Percentiles rank a stretch among this genome's conserved stretches.
These are phyloP conservation scores for Globisporangium solare DNA, from an alignment of 352 stramenopile species.

Conservation along the genomic window DNA sequence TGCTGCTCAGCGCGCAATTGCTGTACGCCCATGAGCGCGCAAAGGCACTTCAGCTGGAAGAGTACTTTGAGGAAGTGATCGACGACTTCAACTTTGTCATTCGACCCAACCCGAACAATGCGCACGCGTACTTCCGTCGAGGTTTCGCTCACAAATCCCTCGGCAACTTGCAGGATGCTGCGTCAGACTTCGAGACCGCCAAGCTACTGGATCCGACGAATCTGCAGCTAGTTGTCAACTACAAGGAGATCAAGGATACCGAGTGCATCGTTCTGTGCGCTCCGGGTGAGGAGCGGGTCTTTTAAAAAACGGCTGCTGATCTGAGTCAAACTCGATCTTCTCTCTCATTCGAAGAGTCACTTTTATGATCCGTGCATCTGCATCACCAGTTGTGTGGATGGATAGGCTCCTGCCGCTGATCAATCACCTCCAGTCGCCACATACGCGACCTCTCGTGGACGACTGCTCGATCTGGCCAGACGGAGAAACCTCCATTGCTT, in stretches of 20 bases:
- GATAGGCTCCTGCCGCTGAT: background rate
- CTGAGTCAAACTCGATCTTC: background rate
- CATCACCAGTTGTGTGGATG: background rate
- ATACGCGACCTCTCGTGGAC: slow-evolving; percentile 1
- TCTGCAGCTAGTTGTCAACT: slow-evolving; percentile 72
- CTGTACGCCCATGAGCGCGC: slow-evolving; percentile 70
- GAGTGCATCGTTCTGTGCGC: slow-evolving; percentile 70
- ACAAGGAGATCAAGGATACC: slow-evolving; percentile 64
- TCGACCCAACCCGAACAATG: slow-evolving; percentile 67
- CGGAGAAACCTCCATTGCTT: too few species aligned
- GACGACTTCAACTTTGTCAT: slow-evolving; percentile 75
- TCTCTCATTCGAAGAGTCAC: slow-evolving; percentile 9
- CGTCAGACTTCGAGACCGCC: slow-evolving; percentile 67
- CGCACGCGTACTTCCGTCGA: slow-evolving; percentile 78
- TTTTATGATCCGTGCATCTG: background rate
- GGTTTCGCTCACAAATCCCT: slow-evolving; percentile 69
- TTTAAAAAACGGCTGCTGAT: slow-evolving; percentile 17
- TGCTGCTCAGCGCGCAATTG: slow-evolving; percentile 18
- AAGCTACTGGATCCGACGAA: slow-evolving; percentile 61
- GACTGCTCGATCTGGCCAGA: background rate
- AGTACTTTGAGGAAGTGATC: slow-evolving; percentile 60
- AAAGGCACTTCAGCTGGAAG: slow-evolving; percentile 75
- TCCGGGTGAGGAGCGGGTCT: slow-evolving; percentile 55
- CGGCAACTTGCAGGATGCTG: slow-evolving; percentile 45
- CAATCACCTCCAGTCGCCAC: slow-evolving; percentile 1